Base-by-base conservation (phyloP, 2,329 filamentous ascomycete species). In the Pseudonectria buxi region DNA sequence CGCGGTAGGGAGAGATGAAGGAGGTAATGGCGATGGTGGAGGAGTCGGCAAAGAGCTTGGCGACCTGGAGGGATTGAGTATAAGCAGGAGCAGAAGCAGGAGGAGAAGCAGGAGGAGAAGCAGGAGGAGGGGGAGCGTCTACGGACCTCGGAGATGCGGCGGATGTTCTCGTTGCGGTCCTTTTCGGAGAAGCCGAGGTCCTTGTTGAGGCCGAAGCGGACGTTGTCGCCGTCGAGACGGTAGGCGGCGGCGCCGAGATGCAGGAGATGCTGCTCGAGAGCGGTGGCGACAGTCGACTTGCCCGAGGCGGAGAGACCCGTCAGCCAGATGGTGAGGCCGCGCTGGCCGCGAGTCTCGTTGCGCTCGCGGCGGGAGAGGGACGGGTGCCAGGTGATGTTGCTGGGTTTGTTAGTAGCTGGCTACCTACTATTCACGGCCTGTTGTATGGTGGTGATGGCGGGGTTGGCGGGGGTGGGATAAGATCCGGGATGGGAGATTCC, bases 181-280 rank as follows among this genome's bases (percentile, higher is more conserved):
- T 80, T 78, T 59, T 95, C 90, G 46, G 79, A 84, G 72, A 96
- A 98, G 12, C 90, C 90, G 10, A 98, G 76, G 69, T 96, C 90
- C 67, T 94, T 94, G 78, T 96, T 98, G 50, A 98, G 75, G 12
- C 92, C 92, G 69, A 96, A 95, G 43, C 92, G 90, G 49, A 98
- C 83, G 67, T 98, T 98, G 76, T 98, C 92, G 56, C 90, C 92
- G 65, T 98, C 92, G 22, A 98, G 81, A 35, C 92, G 81, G 76
- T 98, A 98, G 41, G 89, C 85, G 37, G 82, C 71, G 33, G 92
- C 70, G 28, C 82, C 83, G 10, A 86, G 74, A 62, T 94, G 88
- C 37, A 98, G 78, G 24, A 98, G 81, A 64, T 95, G 88, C 70
- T 95, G 90, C 72, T 98, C 92, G 27, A 98, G 84, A 12, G 92